Conservation (phyloP, 768 basidiomycete genomes). For the Rhodotorula paludigena region DNA sequence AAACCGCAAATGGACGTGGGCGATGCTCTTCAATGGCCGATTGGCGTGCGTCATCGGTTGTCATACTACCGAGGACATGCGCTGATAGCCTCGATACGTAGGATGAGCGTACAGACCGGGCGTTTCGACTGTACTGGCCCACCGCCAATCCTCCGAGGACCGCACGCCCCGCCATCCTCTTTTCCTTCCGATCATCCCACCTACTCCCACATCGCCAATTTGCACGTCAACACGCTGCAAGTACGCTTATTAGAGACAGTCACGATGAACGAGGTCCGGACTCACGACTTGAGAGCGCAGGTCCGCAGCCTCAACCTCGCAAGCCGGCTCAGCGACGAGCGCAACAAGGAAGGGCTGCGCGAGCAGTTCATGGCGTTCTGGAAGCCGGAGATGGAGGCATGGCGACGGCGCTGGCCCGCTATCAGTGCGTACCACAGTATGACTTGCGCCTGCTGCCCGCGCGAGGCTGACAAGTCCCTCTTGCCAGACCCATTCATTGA, state of each 20-base stretch:
- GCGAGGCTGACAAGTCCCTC: too few relatives aligned
- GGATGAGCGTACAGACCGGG: background rate
- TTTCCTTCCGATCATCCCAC: background rate
- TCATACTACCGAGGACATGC: background rate
- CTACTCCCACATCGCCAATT: background rate
- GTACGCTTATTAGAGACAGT: too few relatives aligned
- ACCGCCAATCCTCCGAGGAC: background rate
- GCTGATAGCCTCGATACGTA: background rate
- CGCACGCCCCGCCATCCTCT: background rate
- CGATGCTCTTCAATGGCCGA: background rate
- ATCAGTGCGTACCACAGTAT: background rate
- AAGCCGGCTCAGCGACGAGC: background rate
- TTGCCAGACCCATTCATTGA: conserved; percentile 6
- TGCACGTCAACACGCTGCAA: background rate
- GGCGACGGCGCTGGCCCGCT: background rate
- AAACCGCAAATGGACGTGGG: background rate
- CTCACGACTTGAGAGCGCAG: too few relatives aligned
- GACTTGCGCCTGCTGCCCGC: background rate
- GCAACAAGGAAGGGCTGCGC: background rate
- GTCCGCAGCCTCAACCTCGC: background rate
- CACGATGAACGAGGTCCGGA: too few relatives aligned
- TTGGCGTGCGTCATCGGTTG: background rate
- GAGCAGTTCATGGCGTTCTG: background rate
- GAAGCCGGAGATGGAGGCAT: conserved; percentile 6
- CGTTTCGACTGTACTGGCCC: background rate